Conservation (phyloP, 2,329 filamentous ascomycete genomes). For the Colletotrichum kahawae region DNA sequence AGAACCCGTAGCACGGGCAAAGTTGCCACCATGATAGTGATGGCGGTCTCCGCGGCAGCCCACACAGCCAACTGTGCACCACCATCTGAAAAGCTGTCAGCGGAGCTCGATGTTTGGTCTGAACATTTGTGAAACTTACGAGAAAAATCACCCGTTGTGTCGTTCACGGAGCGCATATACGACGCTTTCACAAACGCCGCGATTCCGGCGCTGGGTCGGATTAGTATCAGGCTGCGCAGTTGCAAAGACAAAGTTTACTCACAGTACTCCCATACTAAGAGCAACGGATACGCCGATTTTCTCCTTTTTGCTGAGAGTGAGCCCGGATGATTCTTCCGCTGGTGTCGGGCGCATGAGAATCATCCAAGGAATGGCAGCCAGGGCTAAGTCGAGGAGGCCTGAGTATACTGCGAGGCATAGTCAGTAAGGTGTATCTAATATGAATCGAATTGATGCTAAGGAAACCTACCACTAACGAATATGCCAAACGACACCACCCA, state of each 20-base stretch:
- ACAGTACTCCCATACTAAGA: constrained; percentile 34
- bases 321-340: constrained; percentile 7
- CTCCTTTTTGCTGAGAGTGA: constrained; percentile 31
- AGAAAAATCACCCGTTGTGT: constrained; percentile 10
- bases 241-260: background rate
- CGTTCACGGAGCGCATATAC: constrained; percentile 15
- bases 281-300: constrained; percentile 39
- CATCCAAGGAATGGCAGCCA: constrained; percentile 42
- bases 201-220: constrained; percentile 16
- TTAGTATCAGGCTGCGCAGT: background rate
- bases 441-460: fast-evolving
- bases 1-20: constrained; percentile 31
- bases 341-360: constrained; percentile 32
- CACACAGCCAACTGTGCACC: constrained; percentile 13
- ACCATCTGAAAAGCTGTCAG: constrained; percentile 27
- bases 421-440: background rate
- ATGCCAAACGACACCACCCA: constrained; percentile 19
- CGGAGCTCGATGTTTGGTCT: background rate
- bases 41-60: constrained; percentile 33
- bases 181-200: constrained; percentile 23
- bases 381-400: constrained; percentile 38
- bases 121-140: background rate
- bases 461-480: constrained; percentile 4
- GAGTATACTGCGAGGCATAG: constrained; percentile 27
- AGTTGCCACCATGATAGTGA: constrained; percentile 38